phyloP scores from a whole-genome alignment of 116 monocot species.

The Posidonia oceanica region DNA sequence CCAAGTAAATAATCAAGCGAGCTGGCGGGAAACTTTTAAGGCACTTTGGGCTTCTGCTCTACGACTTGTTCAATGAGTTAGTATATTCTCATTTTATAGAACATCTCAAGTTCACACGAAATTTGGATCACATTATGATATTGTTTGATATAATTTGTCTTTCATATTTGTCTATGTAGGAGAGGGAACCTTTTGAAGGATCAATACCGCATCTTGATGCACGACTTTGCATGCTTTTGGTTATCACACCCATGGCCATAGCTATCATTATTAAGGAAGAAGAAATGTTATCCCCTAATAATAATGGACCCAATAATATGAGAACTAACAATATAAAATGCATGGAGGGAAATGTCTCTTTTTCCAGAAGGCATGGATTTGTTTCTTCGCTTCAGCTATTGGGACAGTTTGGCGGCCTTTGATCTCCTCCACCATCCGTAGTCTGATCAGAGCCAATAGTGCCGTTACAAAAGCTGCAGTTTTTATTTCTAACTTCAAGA shows the following conservation, averaged over 20 bases:
- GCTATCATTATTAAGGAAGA: conserved; percentile 46
- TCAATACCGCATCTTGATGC: conserved; percentile 78
- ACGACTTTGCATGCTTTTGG: conserved; percentile 68
- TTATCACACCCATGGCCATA: conserved; percentile 73
- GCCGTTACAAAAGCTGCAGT: conserved; percentile 81
- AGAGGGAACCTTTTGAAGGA: conserved; percentile 65
- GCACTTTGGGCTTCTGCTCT: conserved; percentile 89
- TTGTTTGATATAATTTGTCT: background rate
- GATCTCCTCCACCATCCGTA: conserved; percentile 60
- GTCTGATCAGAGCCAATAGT: conserved; percentile 56
- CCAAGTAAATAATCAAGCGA: conserved; percentile 65
- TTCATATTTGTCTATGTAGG: conserved; percentile 26
- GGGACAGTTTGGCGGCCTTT: conserved; percentile 50
- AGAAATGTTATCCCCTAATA: background rate
- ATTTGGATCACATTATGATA: background rate
- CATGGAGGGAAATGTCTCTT: conserved; percentile 19
- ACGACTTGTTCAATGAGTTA: conserved; percentile 72
- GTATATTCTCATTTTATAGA: conserved; percentile 17
- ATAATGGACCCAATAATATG: background rate
- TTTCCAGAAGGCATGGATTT: conserved; percentile 60
- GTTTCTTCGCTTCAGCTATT: conserved; percentile 73
- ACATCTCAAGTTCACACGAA: background rate
- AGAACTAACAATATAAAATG: conserved; percentile 7
- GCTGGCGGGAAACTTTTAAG: conserved; percentile 92
- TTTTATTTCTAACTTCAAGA: conserved; percentile 48